Base-by-base conservation (phyloP, 2,329 filamentous ascomycete genomes). In the Aspergillus sp. region DNA sequence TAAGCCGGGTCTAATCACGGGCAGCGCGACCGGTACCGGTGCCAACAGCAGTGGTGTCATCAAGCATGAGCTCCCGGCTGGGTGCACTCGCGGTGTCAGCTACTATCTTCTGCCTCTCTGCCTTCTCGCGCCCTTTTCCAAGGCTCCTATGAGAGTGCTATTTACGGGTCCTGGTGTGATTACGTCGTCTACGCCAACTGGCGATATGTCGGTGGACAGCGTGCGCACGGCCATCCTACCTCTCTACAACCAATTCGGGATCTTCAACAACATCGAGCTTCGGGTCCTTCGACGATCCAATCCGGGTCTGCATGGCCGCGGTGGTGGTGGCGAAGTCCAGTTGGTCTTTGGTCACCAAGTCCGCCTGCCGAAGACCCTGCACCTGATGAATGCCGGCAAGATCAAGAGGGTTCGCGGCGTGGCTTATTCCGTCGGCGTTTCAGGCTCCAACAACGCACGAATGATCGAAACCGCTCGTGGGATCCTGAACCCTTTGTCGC, bases 401-500 rank as follows among this genome's bases (percentile, higher is more conserved):
- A 89, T 99, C 69, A 94, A 92, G 83, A 87, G 88, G 67, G 90
- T 99, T 65, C 85, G 94, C 58, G 95, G 95, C 60, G 95, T 99
- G 49, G 93, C 95, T 52, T 99, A 98, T 77, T 90, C 90, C 57
- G 92, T 91, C 0, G 95, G 96, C 51, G 93, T 98, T 0, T 90
- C 91, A 11, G 94, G 91, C 0, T 92, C 90, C 53, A 97, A 97
- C 75, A 99, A 98, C 73, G 91, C 90, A 63, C 85, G 95, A 64
- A 96, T 97, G 90, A 99, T 98, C 71, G 91, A 96, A 71, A 86
- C 90, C 2, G 92, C 93, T 11, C 84, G 94, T 67, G 92, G 92
- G 52, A 84, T 99, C 11, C 82, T 99, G 51, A 99, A 99, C 74
- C 83, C 87, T 4, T 84, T 99, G 58, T 89, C 91, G 3, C 86